These are phyloP conservation scores for Strobilomyces confusus DNA, from an alignment of 768 basidiomycete species.

Conservation along the genomic window DNA sequence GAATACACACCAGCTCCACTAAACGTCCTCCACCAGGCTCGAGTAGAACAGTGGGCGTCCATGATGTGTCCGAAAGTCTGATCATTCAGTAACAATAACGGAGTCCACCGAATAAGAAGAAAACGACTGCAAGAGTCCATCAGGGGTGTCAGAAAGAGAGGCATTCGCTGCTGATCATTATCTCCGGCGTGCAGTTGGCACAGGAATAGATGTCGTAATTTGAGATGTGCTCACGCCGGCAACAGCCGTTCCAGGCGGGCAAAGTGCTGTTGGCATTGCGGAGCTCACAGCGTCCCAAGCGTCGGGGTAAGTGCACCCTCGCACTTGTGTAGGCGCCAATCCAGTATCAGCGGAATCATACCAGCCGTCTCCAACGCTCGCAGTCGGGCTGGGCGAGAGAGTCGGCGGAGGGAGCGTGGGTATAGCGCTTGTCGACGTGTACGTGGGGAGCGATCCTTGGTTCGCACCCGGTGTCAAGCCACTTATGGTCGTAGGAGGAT, in stretches of 20 bases:
- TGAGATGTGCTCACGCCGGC: not conserved
- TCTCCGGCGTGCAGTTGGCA: conserved; percentile 6
- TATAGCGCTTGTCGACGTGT: conserved; percentile 57
- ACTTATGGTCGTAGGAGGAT: conserved; percentile 51
- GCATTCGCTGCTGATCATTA: not conserved
- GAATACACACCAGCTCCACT: conserved; percentile 9
- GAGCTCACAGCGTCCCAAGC: conserved; percentile 57
- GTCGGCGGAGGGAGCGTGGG: conserved; percentile 55
- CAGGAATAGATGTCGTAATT: not conserved
- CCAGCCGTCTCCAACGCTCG: conserved; percentile 55
- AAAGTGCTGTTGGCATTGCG: conserved; percentile 44
- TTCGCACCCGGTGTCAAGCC: conserved; percentile 38
- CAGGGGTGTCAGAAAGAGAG: not conserved
- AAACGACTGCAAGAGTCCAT: not conserved
- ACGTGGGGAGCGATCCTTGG: conserved; percentile 48
- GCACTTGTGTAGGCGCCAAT: conserved; percentile 52
- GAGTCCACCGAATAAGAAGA: not conserved
- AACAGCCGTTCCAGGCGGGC: conserved; percentile 23
- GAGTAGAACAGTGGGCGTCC: not conserved
- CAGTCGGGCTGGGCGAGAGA: conserved; percentile 42
- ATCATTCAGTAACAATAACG: not conserved
- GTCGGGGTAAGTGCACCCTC: conserved; percentile 63
- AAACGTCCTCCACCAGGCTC: not conserved
- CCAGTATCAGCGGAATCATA: conserved; percentile 47
- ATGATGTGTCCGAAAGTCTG: not conserved